Base-by-base conservation (phyloP, 139 green algal species). In the Volvox africanus region DNA sequence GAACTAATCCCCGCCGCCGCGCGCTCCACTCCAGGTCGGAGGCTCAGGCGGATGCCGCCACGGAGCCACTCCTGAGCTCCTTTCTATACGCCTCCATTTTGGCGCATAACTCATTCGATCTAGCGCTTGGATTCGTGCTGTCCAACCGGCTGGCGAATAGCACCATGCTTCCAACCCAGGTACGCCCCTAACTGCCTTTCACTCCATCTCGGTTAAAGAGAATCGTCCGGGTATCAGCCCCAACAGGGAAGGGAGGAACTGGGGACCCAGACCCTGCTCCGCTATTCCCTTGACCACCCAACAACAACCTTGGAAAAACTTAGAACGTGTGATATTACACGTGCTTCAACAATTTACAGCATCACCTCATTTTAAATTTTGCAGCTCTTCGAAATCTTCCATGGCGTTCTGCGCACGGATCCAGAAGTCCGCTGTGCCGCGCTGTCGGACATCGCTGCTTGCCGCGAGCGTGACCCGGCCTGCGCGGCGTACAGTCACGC, bases 81-180 rank as follows among this genome's bases (percentile, higher is more conserved):
- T 99, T 98, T 82, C 90, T 99, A 81, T 99, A 99, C 92, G 96
- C 96, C n/a, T 97, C 93, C 61, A 97, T 99, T 28, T 93, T 99
- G 77, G 97, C 95, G 65, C 98, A 99, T 85, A 87, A 94, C 62
- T 95, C 92, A 16, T 95, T 99, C 80, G 96, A 97, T 83, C 93
- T 95, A 35, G 92, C 96, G 2, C 88, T 99, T 69, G 96, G 97
- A 0, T 99, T 99, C 82, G 94, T 99, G 67, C 95, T 99, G 68
- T 96, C 98, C 68, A 99, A 99, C 95, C 98, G 98, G 82, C 95
- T 99, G 71, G 89, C 93, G 67, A 98, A 95, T 92, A 86, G 91
- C 62, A 99, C 97, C 44, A 95, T 99, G 83, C 95, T 99, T 89
- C 95, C 96, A 18, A 99, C 97, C 26, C 98, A 99, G 95, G 95